Base-by-base conservation (phyloP, 2,329 filamentous ascomycete species). In the Aspergillus sergii region DNA sequence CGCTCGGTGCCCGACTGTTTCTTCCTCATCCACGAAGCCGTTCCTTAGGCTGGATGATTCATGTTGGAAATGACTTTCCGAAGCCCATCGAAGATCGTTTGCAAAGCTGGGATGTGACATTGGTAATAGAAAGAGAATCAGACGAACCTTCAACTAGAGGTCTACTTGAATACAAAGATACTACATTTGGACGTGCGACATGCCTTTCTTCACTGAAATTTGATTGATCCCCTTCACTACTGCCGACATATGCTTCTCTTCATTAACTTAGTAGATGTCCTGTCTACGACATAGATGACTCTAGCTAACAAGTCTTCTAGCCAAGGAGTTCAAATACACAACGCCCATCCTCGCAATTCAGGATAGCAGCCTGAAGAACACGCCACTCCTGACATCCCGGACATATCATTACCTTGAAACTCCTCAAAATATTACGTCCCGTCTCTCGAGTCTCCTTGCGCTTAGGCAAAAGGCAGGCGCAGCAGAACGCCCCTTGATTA, bases 1-100 rank as follows among this genome's bases (percentile, higher is more conserved):
- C 70, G 4, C 63, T 73, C 19, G 73, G 73, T 36, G 73, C 73
- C 26, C 66, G 72, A 32, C 56, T 74, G 11, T 74, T 75, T 50
- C 62, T 67, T 4, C 63, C 66, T 3, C 39, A 41, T 28, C 64
- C 66, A n/a, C 43, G 23, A 12, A 70, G 65, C 51, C 48, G 12
- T 28, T 61, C 64, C 19, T 16, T 73, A 56, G 72, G 66, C 16
- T 73, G 70, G 69, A 61, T 68, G 41, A 64, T 73, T 30, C 66
- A 65, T 54, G 62, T 66, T 34, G 72, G 72, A 46, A 61, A 65
- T 58, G 72, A 74, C 34, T 74, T 74, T 43, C 71, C 72, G 8
- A 30, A 45, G 3, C 5, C 57, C 10, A 66, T 63, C 8, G 19
- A 55, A 32, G 45, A 65, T 1, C 39, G 50, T 4, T 43, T 74